Conservation (phyloP, 148 eudicot genomes). For the Tetragonia tetragonoides region DNA sequence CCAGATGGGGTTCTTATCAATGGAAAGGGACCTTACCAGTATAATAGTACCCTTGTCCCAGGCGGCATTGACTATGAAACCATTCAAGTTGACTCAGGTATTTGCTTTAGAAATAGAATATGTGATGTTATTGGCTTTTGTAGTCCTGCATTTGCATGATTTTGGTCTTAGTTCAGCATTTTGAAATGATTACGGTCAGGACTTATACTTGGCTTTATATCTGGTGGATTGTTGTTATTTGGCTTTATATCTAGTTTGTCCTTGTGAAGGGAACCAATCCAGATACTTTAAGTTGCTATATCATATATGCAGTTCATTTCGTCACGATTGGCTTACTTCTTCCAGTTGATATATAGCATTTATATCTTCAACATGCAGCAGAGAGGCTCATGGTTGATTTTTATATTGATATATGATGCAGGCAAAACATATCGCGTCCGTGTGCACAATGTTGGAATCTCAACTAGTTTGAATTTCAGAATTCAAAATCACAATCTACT, state of each 20-base stretch:
- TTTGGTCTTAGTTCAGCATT: background rate
- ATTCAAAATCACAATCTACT: constrained; percentile 79
- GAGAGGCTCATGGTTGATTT: constrained; percentile 5
- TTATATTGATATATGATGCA: constrained; percentile 22
- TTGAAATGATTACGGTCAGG: background rate
- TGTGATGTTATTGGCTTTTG: background rate
- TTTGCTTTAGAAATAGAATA: background rate
- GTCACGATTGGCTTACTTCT: background rate
- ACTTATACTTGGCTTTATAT: background rate
- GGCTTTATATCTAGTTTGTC: background rate
- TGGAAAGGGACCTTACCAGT: constrained; percentile 92
- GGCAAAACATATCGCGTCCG: constrained; percentile 91
- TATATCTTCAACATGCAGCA: background rate
- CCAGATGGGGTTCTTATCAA: constrained; percentile 97
- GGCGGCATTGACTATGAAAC: constrained; percentile 63
- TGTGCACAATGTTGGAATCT: constrained; percentile 81
- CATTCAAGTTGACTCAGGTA: constrained; percentile 86
- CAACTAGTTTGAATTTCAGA: constrained; percentile 83
- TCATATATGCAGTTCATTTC: background rate
- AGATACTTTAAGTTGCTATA: background rate
- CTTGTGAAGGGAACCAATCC: background rate
- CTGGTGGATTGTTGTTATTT: background rate
- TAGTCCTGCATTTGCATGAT: background rate
- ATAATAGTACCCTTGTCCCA: constrained; percentile 71
- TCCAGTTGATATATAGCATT: background rate